Evolutionary conservation across 2,329 filamentous ascomycete species (phyloP), one percentile per base, ranked within the genome.

Genomic region (Alternaria incomplexa): DNA sequence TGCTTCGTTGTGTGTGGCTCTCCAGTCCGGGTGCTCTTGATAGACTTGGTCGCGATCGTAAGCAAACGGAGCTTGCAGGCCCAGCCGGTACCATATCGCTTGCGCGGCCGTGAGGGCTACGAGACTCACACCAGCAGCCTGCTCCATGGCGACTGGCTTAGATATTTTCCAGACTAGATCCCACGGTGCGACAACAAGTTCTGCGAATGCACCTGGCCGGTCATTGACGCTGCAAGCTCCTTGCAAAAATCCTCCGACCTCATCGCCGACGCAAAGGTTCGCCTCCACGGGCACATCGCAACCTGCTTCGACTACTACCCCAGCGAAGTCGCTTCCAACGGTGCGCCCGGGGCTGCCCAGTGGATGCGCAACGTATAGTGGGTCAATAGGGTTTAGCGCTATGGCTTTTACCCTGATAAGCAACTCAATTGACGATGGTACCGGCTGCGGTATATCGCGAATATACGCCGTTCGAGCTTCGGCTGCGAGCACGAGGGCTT

Each of bases 61-160:
- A 3, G 54, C 46, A 53, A 83, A 83, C 0, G 82, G 81, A 1
- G 73, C 64, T 0, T 68, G 64, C 3, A 84, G 57, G 0, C 74
- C 77, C 5, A 84, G 68, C 0, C 83, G 75, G 20, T 67, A 69
- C 52, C 79, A 84, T 4, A 84, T 43, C 0, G 72, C 79, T 58
- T 84, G 82, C 0, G 82, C 82, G 4, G 81, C 82, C 0, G 82
- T 84, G 15, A 85, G 61, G 5, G 73, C 81, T 13, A 81, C 83
- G 53, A 83, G 68, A 54, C 78, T 83, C 2, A 84, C 71, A 0
- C 77, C 68, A 0, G 81, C 78, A 1, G 82, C 83, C n/a, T 77
- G 70, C 47, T 83, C 79, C 3, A 78, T 61, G 0, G 70, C 62
- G n/a, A 83, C 30, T 1, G 22, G 15, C 0, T 73, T 71, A 0